A percentile compares a stretch with the other conserved stretches of the same genome.
Conservation (phyloP, 2,329 filamentous ascomycete species). For the Talaromyces sp. region DNA sequence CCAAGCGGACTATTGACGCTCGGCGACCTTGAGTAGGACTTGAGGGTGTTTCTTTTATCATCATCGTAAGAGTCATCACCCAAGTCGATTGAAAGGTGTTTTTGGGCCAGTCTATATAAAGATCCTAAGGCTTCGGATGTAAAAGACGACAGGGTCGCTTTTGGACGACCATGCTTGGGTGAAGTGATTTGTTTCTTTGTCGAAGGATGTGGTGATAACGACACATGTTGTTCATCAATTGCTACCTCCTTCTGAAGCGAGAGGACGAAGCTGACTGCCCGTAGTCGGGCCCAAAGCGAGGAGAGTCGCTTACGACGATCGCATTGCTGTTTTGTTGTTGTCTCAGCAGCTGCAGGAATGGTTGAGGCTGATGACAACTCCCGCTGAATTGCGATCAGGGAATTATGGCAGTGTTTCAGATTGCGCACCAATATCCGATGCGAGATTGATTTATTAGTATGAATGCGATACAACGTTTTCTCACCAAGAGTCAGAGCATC, state of each 20-base stretch:
- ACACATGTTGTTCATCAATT: not conserved
- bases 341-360: not conserved
- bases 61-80: not conserved
- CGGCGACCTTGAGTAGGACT: not conserved
- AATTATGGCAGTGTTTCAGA: conserved; percentile 2
- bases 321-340: not conserved
- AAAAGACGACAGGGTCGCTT: not conserved
- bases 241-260: conserved; percentile 11
- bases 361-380: not conserved
- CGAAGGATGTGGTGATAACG: not conserved
- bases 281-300: conserved; percentile 5
- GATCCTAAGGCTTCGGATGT: not conserved
- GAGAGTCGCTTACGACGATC: conserved; percentile 11
- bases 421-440: not conserved
- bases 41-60: not conserved
- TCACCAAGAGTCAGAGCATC: not conserved
- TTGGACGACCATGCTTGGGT: not conserved
- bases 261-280: conserved; percentile 14
- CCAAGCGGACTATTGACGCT: not conserved
- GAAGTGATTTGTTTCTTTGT: not conserved
- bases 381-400: not conserved
- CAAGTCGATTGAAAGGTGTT: not conserved
- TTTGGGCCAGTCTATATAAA: not conserved
- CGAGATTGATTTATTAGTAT: not conserved
- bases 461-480: conserved; percentile 3